Conservation (phyloP, 768 basidiomycete genomes). For the Infundibulicybe gibba region DNA sequence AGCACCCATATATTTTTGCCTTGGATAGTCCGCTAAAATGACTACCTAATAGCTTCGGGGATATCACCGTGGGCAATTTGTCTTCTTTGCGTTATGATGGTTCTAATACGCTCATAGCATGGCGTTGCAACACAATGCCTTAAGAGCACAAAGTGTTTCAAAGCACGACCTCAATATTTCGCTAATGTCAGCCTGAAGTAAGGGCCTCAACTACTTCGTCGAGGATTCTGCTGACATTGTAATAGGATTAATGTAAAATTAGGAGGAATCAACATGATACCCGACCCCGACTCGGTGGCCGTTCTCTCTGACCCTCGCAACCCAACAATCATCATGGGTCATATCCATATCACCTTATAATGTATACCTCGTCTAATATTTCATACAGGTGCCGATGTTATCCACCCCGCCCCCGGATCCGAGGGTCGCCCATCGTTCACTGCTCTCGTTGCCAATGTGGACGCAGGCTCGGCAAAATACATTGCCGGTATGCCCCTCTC, state of each 20-base stretch:
- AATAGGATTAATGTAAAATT: slow-evolving; percentile 78
- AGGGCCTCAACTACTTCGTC: slow-evolving; percentile 12
- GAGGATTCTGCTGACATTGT: slow-evolving; percentile 1
- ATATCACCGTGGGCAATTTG: slow-evolving; percentile 42
- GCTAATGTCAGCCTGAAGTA: slow-evolving; percentile 82
- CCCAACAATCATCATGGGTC: slow-evolving; percentile 81
- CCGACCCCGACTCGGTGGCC: slow-evolving; percentile 62
- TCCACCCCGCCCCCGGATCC: slow-evolving; percentile 79
- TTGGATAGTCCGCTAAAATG: not conserved
- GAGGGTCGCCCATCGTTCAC: slow-evolving; percentile 82
- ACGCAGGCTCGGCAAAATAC: slow-evolving; percentile 74
- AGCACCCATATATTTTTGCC: slow-evolving; percentile 17
- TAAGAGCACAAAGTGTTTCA: slow-evolving; percentile 59
- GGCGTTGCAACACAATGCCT: slow-evolving; percentile 82
- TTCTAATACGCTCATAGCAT: slow-evolving; percentile 28
- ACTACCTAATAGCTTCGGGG: slow-evolving; percentile 57
- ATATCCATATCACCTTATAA: not conserved
- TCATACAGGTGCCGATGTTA: slow-evolving; percentile 69
- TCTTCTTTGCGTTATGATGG: too few relatives aligned
- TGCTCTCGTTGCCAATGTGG: slow-evolving; percentile 76
- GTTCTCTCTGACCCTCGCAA: slow-evolving; percentile 65
- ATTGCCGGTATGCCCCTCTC: slow-evolving; percentile 28
- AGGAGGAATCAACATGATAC: slow-evolving; percentile 79
- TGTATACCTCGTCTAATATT: not conserved
- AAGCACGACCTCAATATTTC: slow-evolving; percentile 73